A percentile compares a stretch with the other conserved stretches of the same genome.
phyloP scores from a whole-genome alignment of 1,139 yeast genomes.

The Saccharomyces hybrid region DNA sequence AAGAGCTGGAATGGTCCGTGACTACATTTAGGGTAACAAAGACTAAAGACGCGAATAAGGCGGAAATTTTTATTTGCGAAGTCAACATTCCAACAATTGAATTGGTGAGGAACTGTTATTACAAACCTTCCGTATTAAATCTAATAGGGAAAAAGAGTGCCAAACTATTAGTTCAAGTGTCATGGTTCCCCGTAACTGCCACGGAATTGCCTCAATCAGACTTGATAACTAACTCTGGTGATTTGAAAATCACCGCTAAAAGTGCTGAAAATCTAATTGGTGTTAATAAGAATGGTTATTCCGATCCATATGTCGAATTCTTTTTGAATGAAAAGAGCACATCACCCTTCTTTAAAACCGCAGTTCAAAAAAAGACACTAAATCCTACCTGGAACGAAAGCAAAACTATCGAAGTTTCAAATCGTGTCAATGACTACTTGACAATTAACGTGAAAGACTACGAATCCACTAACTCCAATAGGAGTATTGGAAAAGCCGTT shows the following conservation, averaged over 20 bases:
- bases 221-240: conserved; percentile 67
- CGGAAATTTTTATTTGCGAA: conserved; percentile 55
- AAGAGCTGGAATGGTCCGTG: conserved; percentile 68
- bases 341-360: conserved; percentile 51
- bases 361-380: conserved; percentile 73
- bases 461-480: conserved; percentile 88
- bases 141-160: conserved; percentile 42
- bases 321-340: conserved; percentile 53
- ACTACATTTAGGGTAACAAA: conserved; percentile 54
- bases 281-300: conserved; percentile 80
- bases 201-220: conserved; percentile 64
- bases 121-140: conserved; percentile 46
- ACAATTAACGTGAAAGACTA: conserved; percentile 63
- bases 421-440: conserved; percentile 54
- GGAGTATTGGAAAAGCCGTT: conserved; percentile 58
- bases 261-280: conserved; percentile 62
- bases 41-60: conserved; percentile 44
- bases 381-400: conserved; percentile 77
- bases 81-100: conserved; percentile 58
- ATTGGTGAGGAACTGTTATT: conserved; percentile 56
- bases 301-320: conserved; percentile 78
- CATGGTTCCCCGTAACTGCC: conserved; percentile 69
- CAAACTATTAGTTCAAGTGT: conserved; percentile 48
- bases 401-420: conserved; percentile 40
- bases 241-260: conserved; percentile 48